A percentile compares a stretch with the other conserved stretches of the same genome.
phyloP scores from a whole-genome alignment of 2,329 filamentous ascomycete species.

The Zymoseptoria tritici region DNA sequence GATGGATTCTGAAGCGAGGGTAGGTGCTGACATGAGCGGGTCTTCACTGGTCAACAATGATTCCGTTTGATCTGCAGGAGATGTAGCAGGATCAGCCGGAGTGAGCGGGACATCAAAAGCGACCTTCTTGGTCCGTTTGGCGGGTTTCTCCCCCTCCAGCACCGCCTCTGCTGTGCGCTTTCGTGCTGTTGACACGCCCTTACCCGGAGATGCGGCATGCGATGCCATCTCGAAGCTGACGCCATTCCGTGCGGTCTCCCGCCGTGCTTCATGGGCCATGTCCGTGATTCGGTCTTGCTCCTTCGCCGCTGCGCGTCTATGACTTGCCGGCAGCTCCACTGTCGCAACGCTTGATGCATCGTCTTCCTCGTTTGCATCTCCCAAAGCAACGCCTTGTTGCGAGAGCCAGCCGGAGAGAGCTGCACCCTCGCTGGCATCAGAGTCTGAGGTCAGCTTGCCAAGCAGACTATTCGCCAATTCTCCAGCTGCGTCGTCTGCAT shows the following conservation, averaged over 20 bases:
- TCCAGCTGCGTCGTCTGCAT: conserved; percentile 36
- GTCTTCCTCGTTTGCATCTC: conserved; percentile 24
- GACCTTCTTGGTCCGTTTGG: conserved; percentile 12
- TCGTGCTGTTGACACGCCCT: conserved; percentile 3
- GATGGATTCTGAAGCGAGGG: background rate
- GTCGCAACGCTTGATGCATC: conserved; percentile 23
- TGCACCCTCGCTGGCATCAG: conserved; percentile 16
- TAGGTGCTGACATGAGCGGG: conserved; percentile 5
- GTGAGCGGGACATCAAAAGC: conserved; percentile 7
- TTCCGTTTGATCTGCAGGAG: background rate
- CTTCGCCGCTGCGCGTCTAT: conserved; percentile 6
- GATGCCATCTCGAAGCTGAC: conserved; percentile 10
- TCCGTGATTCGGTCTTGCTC: conserved; percentile 1
- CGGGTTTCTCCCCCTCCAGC: conserved; percentile 1
- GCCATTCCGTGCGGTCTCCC: background rate
- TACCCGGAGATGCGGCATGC: conserved; percentile 9
- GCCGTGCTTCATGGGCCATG: conserved; percentile 10
- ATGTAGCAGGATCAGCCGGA: background rate
- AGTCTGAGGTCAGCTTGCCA: conserved; percentile 23
- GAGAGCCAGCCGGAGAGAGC: conserved; percentile 28
- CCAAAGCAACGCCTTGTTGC: conserved; percentile 25
- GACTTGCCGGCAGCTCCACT: conserved; percentile 26
- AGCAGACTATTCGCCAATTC: conserved; percentile 39
- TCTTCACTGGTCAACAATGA: conserved; percentile 5
- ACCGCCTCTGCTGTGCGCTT: conserved; percentile 3